Base-by-base conservation (phyloP, 306 rosid species). In the Acacia crassicarpa region DNA sequence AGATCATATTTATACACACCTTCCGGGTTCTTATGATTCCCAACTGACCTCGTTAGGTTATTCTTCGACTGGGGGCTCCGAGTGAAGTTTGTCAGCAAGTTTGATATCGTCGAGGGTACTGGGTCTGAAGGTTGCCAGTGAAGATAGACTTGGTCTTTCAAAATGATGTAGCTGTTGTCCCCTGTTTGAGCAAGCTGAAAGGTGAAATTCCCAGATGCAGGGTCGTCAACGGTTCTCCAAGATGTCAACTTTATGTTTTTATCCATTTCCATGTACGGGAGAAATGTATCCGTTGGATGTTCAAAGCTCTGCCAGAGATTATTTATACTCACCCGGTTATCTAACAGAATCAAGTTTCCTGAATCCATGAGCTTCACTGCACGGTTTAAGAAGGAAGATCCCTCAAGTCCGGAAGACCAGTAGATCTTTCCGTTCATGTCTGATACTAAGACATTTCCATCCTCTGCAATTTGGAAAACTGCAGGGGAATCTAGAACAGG, bases 301-400 rank as follows among this genome's bases (percentile, higher is more conserved):
- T 63, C 11, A 68, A 91, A 90, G 56, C 91, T 90, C 45, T 89
- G 84, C 95, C 95, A 91, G 6, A 77, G 0, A 16, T 22, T 10
- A 12, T 49, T 8, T 0, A 40, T 53, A 22, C 12, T 45, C 41
- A 9, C 2, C 6, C 35, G 20, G 16, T 67, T 17, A 19, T 76
- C 76, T 1, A 1, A 22, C 9, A 90, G 72, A 14, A 86, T 72
- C 2, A 91, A 56, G 62, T 90, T 91, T 69, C 92, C 94, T 2
- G 87, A 79, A 68, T 80, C 87, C 79, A 67, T 65, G 35, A 90
- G 88, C 80, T 58, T 73, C 81, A 72, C 53, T n/a, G 72, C 1
- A 38, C 41, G 41, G 8, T 38, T 38, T 38, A 38, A 38, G 41
- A 8, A 38, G 41, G 41, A 38, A 38, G 41, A 78, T 0, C 0